Percentiles rank a stretch among this genome's conserved stretches.
phyloP scores from a whole-genome alignment of 2,329 filamentous ascomycete species.

The Pseudopithomyces chartarum region DNA sequence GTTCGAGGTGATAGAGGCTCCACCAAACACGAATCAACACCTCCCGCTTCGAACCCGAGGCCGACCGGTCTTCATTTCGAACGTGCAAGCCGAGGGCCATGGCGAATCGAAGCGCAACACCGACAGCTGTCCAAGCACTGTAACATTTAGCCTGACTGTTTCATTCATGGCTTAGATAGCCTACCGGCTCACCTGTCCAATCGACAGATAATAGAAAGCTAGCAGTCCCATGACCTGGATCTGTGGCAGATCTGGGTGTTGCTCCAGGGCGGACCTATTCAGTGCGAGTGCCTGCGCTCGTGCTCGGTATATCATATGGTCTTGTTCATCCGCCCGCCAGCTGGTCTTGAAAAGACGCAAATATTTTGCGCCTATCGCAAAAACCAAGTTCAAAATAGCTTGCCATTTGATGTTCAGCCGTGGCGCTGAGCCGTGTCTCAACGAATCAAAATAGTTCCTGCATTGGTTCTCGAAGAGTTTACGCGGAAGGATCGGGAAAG shows the following conservation, averaged over 20 bases:
- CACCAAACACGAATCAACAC: conserved; percentile 49
- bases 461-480: conserved; percentile 43
- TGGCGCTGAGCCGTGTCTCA: conserved; percentile 23
- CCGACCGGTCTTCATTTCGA: conserved; percentile 40
- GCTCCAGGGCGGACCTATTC: conserved; percentile 29
- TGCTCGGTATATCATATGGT: conserved; percentile 47
- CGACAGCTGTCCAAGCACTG: conserved; percentile 47
- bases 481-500: conserved; percentile 45
- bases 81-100: conserved; percentile 47
- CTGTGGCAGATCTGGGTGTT: conserved; percentile 44
- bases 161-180: conserved; percentile 4
- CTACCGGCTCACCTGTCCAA: conserved; percentile 49
- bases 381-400: conserved; percentile 49
- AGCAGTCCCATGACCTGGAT: conserved; percentile 47
- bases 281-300: conserved; percentile 43
- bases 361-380: conserved; percentile 49
- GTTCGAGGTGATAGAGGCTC: conserved; percentile 47
- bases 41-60: conserved; percentile 38
- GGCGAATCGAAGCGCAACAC: conserved; percentile 44
- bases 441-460: conserved; percentile 33
- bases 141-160: conserved; percentile 2
- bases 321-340: conserved; percentile 32
- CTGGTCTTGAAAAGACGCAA: conserved; percentile 37
- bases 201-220: conserved; percentile 47
- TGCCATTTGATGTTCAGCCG: conserved; percentile 39